Conservation (phyloP, 164 flowering plant genomes). For the grape (Vitis vinifera) region ASM3070453v1 NC_081811.1:2683501-2684000, state of each 20-base stretch:
- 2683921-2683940: constrained; percentile 55
- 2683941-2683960: constrained; percentile 44
- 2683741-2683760: constrained; percentile 18
- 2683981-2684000: constrained; percentile 54
- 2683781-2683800: constrained; percentile 7
- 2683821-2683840: constrained; percentile 7
- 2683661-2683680: constrained; percentile 4
- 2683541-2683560: constrained; percentile 15
- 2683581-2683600: neutral
- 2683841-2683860: constrained; percentile 17
- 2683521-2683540: no score
- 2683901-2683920: constrained; percentile 29
- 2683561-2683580: neutral
- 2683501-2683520: neutral
- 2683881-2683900: constrained; percentile 27
- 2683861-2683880: constrained; percentile 51
- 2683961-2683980: constrained; percentile 33
- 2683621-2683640: constrained; percentile 8
- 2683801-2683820: constrained; percentile 11
- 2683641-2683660: neutral
- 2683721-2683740: constrained; percentile 1
- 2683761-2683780: constrained; percentile 32
- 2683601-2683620: constrained; percentile 7
- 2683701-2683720: constrained; percentile 16
- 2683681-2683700: neutral